Evolutionary conservation across 495 filamentous ascomycete species (phyloP), one percentile per base, ranked within the genome.

Genomic region (Schizothecium vesticola): DNA sequence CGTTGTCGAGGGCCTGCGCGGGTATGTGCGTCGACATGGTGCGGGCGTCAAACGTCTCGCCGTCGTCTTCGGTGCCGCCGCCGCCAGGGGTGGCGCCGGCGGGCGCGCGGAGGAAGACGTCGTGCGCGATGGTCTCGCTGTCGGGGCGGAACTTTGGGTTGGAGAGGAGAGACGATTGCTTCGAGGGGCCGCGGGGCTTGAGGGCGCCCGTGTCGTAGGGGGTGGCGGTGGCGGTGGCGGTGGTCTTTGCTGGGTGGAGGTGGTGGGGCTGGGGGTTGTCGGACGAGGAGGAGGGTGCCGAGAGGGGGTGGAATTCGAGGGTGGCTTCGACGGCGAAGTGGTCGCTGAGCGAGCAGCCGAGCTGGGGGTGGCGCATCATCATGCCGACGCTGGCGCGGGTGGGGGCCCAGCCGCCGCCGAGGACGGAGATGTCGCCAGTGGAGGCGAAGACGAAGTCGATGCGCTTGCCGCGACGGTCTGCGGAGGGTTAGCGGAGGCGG

Each of bases 401-500:
- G 67, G 97, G 88, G 3, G 81, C 79, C 89, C 93, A 97, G 31
- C 77, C 78, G 61, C 73, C 80, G 31, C 70, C 74, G 33, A 71
- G 73, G 36, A 70, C 65, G 25, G 66, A 31, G 61, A 73, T 61
- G 66, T 74, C 71, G 25, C 76, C 74, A 26, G 74, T 51, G 11
- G 75, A 73, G 72, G 78, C 81, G 75, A 99, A 99, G 70, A 98
- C 91, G 79, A 98, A 99, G 79, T 99, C 96, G n/a, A 98, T 84
- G 22, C 95, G 82, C 76, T 96, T 94, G 7, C 89, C 96, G 28
- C 82, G 81, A 4, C 87, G 87, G 76, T 97, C 93, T 73, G 16
- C 7, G 36, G 56, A 1, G 6, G 23, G 65, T 71, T 59, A 70
- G 56, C 62, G 25, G 55, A 21, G 3, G 11, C 10, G 10, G 11